Conservation (phyloP, 805 yeast species). For the Ogataea corticis region DNA sequence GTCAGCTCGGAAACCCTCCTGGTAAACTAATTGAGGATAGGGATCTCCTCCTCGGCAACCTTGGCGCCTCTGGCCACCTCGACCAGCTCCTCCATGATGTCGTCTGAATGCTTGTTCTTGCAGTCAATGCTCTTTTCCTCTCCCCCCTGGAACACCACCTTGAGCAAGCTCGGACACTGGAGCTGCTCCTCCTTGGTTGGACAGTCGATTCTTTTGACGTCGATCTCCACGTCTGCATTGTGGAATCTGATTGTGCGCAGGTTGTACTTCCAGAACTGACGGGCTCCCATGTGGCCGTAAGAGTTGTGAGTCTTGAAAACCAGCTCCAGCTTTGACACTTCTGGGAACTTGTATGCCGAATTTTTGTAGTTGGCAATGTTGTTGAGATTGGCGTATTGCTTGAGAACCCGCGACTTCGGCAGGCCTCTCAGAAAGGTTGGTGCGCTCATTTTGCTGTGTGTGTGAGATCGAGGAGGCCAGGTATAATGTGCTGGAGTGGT, state of each 20-base stretch:
- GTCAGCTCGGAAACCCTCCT: not conserved
- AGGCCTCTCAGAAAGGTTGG: slow-evolving; percentile 34
- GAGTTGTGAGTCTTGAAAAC: slow-evolving; percentile 49
- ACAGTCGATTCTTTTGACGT: slow-evolving; percentile 55
- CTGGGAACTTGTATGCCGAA: slow-evolving; percentile 40
- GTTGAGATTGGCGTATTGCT: slow-evolving; percentile 52
- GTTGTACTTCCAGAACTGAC: slow-evolving; percentile 71
- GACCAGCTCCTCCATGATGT: slow-evolving; percentile 59
- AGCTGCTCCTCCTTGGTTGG: slow-evolving; percentile 42
- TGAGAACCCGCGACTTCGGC: slow-evolving; percentile 43
- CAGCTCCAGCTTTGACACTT: slow-evolving; percentile 48
- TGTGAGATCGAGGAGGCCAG: not conserved
- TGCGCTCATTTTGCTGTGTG: slow-evolving; percentile 12
- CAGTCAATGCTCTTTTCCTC: slow-evolving; percentile 50
- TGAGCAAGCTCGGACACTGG: slow-evolving; percentile 47
- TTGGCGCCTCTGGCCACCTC: slow-evolving; percentile 50
- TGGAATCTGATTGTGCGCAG: slow-evolving; percentile 80
- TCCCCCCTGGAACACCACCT: slow-evolving; percentile 41
- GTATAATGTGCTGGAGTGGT: not conserved
- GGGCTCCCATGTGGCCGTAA: slow-evolving; percentile 65
- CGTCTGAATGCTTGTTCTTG: slow-evolving; percentile 46
- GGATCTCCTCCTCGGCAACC: slow-evolving; percentile 49
- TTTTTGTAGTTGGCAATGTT: slow-evolving; percentile 49
- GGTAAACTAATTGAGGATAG: slow-evolving; percentile 20
- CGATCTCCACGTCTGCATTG: slow-evolving; percentile 69